Evolutionary conservation across 805 yeast genomes (phyloP).

Genomic region (Ogataea wickerhamii): DNA sequence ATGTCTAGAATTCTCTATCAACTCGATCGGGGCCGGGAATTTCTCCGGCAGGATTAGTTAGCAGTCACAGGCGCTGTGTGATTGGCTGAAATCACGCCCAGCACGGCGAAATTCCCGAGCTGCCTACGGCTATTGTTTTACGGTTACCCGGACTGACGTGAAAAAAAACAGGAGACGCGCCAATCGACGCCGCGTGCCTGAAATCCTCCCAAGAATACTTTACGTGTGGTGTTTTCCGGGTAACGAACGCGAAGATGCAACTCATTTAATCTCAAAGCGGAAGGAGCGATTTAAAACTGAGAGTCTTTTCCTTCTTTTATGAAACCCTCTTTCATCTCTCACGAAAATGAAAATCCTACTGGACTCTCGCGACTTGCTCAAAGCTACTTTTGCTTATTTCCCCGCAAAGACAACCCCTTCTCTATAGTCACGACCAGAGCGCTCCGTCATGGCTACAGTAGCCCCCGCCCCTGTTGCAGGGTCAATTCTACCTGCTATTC

Average conservation of each 20-base stretch:
- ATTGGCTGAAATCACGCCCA: neutral
- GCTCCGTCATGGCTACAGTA: constrained; percentile 22
- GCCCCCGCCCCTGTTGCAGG: constrained; percentile 21
- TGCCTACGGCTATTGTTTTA: neutral
- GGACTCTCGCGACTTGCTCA: too few relatives aligned
- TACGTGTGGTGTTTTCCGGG: constrained; percentile 2
- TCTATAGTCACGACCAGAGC: too few relatives aligned
- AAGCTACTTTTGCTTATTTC: too few relatives aligned
- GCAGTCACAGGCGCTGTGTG: neutral
- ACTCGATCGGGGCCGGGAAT: neutral
- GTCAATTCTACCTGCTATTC: constrained; percentile 26
- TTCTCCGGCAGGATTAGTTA: neutral
- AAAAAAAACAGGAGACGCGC: too few relatives aligned
- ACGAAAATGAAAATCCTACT: too few relatives aligned
- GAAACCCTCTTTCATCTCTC: neutral
- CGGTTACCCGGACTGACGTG: neutral
- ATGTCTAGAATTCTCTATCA: too few relatives aligned
- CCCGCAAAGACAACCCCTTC: too few relatives aligned
- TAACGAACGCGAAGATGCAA: constrained; percentile 3
- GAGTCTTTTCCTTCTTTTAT: neutral
- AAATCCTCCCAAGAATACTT: neutral
- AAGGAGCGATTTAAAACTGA: neutral
- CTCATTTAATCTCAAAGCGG: constrained; percentile 11
- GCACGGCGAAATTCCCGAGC: neutral
- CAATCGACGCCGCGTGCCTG: neutral